A percentile compares a stretch with the other conserved stretches of the same genome.
phyloP scores from a whole-genome alignment of 1,139 yeast species.

The Insectozyma bohioensis region DNA sequence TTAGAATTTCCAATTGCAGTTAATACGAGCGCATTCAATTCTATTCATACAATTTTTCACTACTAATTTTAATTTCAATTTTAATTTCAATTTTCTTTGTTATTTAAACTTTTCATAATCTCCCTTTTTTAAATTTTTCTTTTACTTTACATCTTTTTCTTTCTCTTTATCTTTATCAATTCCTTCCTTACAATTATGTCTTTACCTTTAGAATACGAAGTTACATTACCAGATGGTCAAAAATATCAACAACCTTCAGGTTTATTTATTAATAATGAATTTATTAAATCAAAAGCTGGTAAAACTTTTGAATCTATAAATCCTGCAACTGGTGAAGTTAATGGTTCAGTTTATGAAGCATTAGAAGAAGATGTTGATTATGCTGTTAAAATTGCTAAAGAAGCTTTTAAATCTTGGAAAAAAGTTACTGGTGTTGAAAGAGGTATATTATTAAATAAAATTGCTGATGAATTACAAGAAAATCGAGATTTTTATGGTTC shows the following conservation, averaged over 20 bases:
- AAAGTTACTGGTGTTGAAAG: slow-evolving; percentile 50
- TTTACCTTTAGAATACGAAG: slow-evolving; percentile 38
- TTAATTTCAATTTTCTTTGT: too few species aligned
- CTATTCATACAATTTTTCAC: too few species aligned
- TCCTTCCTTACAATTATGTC: slow-evolving; percentile 8
- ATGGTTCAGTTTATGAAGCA: slow-evolving; percentile 69
- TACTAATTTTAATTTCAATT: too few species aligned
- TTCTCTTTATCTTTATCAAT: neutral
- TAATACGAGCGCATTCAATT: too few species aligned
- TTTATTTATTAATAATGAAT: slow-evolving; percentile 79
- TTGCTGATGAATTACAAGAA: slow-evolving; percentile 61
- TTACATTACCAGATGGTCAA: slow-evolving; percentile 56
- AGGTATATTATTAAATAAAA: slow-evolving; percentile 52
- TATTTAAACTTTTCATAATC: neutral
- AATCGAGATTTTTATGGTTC: slow-evolving; percentile 58
- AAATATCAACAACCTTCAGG: slow-evolving; percentile 69
- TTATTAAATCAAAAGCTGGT: slow-evolving; percentile 61
- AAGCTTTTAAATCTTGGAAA: slow-evolving; percentile 61
- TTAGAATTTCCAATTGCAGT: too few species aligned
- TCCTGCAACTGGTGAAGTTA: slow-evolving; percentile 68
- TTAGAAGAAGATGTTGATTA: slow-evolving; percentile 65
- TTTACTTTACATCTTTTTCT: neutral
- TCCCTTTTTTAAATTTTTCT: neutral
- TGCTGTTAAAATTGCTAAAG: slow-evolving; percentile 74
- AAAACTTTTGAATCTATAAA: slow-evolving; percentile 61